phyloP scores from a whole-genome alignment of 257 asterid species.

The Osmanthus fragrans region DNA sequence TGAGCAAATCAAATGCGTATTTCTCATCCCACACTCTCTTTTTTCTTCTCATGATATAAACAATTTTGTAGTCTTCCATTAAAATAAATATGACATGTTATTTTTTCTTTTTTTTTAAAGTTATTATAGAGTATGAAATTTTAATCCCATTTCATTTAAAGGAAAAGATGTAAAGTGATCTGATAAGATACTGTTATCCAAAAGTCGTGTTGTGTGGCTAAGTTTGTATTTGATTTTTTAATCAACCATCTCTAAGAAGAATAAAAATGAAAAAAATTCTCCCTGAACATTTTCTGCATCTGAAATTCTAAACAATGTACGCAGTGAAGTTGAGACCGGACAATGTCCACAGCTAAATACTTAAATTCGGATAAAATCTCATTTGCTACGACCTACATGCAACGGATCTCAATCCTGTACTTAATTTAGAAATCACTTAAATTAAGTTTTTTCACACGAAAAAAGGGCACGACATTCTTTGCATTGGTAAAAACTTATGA shows the following conservation, averaged over 20 bases:
- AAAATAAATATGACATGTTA: background rate
- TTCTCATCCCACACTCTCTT: background rate
- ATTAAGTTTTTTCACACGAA: background rate
- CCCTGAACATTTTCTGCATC: background rate
- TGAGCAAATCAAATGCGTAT: background rate
- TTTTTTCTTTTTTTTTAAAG: background rate
- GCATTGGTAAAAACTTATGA: background rate
- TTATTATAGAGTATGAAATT: background rate
- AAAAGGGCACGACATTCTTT: background rate
- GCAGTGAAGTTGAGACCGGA: background rate
- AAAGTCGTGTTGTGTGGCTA: background rate
- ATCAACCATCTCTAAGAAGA: background rate
- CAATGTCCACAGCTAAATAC: background rate
- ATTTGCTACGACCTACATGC: background rate
- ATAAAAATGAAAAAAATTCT: background rate
- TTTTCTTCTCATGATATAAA: background rate
- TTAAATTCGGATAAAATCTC: background rate
- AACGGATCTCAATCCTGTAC: background rate
- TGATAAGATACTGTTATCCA: background rate
- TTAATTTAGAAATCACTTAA: background rate
- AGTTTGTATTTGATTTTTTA: background rate
- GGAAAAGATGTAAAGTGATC: background rate
- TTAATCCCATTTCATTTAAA: background rate
- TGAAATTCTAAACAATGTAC: background rate
- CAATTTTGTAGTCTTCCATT: background rate